phyloP scores from a whole-genome alignment of 2,329 filamentous ascomycete genomes.

The Laburnicola sp. region DNA sequence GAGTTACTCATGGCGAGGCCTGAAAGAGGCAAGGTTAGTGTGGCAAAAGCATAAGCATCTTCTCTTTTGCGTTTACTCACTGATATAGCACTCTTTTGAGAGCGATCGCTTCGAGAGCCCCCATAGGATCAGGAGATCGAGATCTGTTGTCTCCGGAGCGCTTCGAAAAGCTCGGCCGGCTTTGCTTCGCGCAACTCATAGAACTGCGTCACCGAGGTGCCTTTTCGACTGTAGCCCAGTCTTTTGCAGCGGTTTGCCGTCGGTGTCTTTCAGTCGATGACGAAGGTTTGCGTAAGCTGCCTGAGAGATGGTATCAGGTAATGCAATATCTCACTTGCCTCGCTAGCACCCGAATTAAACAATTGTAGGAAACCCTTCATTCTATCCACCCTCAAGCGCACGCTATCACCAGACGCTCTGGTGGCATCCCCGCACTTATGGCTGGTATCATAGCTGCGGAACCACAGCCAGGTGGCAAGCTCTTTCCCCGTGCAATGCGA shows the following conservation, averaged over 20 bases:
- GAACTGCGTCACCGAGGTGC: constrained; percentile 87
- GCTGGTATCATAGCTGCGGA: constrained; percentile 76
- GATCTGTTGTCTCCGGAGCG: constrained; percentile 46
- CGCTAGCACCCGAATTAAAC: constrained; percentile 5
- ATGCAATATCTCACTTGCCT: neutral
- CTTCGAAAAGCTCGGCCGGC: constrained; percentile 68
- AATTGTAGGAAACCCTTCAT: constrained; percentile 60
- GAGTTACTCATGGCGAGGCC: constrained; percentile 90
- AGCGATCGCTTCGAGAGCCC: constrained; percentile 44
- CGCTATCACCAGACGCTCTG: constrained; percentile 83
- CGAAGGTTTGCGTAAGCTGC: constrained; percentile 50
- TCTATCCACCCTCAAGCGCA: constrained; percentile 76
- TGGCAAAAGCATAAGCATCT: neutral
- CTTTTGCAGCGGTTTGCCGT: constrained; percentile 80
- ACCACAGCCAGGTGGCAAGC: constrained; percentile 56
- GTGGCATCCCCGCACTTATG: constrained; percentile 85
- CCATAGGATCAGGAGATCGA: constrained; percentile 29
- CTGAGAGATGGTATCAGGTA: constrained; percentile 69
- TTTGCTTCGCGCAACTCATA: constrained; percentile 81
- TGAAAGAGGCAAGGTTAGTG: constrained; percentile 86
- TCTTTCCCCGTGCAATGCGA: constrained; percentile 67
- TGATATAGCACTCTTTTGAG: constrained; percentile 68
- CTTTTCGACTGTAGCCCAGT: constrained; percentile 88
- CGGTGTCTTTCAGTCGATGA: constrained; percentile 59
- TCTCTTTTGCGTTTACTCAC: constrained; percentile 3